Percentiles rank a stretch among this genome's conserved stretches.
These are phyloP conservation scores for Colletotrichum lupini DNA, from an alignment of 2,329 filamentous ascomycete species.

Conservation along the genomic window DNA sequence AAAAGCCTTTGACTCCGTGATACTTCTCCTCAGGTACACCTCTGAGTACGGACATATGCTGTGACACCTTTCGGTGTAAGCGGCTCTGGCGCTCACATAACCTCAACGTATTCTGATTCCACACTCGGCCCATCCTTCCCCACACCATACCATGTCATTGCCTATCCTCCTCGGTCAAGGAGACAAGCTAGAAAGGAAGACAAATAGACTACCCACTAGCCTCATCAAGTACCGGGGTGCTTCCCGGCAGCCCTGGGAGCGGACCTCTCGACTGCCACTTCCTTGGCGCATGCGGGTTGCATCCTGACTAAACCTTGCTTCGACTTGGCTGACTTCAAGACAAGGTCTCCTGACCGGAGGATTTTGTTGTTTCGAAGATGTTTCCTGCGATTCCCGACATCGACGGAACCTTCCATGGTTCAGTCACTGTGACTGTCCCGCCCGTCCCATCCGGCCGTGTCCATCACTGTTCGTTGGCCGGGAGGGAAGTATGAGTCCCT, in stretches of 20 bases:
- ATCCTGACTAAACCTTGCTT: slow-evolving; percentile 13
- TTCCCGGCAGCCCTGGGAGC: slow-evolving; percentile 23
- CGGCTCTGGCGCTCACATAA: slow-evolving; percentile 26
- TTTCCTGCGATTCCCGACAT: background rate
- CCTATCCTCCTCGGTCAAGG: background rate
- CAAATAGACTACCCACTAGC: background rate
- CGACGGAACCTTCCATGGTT: background rate
- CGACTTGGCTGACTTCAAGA: slow-evolving; percentile 21
- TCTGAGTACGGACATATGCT: background rate
- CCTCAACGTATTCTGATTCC: background rate
- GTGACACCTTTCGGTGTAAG: background rate
- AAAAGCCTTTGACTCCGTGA: background rate
- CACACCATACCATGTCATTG: background rate
- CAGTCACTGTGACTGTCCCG: background rate
- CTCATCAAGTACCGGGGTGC: background rate
- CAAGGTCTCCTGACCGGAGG: slow-evolving; percentile 24
- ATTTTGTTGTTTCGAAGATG: background rate
- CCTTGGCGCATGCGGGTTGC: background rate
- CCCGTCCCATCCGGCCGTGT: slow-evolving; percentile 14
- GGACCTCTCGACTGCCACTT: background rate
- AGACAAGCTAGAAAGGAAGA: background rate
- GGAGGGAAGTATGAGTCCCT: background rate
- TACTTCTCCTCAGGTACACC: slow-evolving; percentile 10
- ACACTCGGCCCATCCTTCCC: slow-evolving; percentile 19
- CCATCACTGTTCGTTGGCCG: background rate